These are phyloP conservation scores for Globisporangium iwayamae DNA, from an alignment of 352 stramenopile genomes.

Conservation along the genomic window DNA sequence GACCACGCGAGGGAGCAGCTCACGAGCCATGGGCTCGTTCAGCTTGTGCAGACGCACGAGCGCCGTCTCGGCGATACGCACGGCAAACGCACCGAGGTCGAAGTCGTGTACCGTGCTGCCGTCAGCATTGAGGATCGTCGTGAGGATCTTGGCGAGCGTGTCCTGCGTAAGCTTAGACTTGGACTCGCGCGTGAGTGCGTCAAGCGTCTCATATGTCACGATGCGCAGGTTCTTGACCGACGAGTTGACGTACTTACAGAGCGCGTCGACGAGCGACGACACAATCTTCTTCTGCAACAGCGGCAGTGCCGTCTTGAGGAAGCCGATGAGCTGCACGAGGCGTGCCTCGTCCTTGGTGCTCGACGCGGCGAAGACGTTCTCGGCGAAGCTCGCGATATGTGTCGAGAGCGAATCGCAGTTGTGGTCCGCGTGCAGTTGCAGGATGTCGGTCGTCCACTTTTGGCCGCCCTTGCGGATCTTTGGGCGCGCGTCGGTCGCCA, in stretches of 20 bases:
- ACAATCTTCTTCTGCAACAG: slow-evolving; percentile 81
- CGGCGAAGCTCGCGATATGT: slow-evolving; percentile 83
- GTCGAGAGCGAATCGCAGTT: slow-evolving; percentile 79
- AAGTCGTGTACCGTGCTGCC: slow-evolving; percentile 56
- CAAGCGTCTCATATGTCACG: slow-evolving; percentile 75
- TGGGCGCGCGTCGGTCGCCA: slow-evolving; percentile 73
- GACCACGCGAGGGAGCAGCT: slow-evolving; percentile 78
- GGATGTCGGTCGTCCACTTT: slow-evolving; percentile 67
- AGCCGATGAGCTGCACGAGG: slow-evolving; percentile 75
- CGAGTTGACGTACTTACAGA: slow-evolving; percentile 71
- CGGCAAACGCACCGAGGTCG: slow-evolving; percentile 56
- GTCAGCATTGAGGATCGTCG: slow-evolving; percentile 58
- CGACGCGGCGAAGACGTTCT: slow-evolving; percentile 71
- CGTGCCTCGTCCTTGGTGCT: slow-evolving; percentile 70
- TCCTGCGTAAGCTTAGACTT: slow-evolving; percentile 65
- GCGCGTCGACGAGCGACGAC: slow-evolving; percentile 63
- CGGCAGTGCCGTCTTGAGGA: slow-evolving; percentile 74
- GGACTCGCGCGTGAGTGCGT: slow-evolving; percentile 47
- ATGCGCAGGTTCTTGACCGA: slow-evolving; percentile 74
- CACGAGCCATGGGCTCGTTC: slow-evolving; percentile 53
- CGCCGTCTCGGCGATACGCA: slow-evolving; percentile 60
- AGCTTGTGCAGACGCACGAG: slow-evolving; percentile 61
- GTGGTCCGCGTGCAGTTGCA: slow-evolving; percentile 64
- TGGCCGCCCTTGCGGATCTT: slow-evolving; percentile 85
- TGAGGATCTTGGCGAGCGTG: slow-evolving; percentile 58